Evolutionary conservation across 164 flowering plant species (phyloP).

Genomic region (Stephania yunnanensis): DNA sequence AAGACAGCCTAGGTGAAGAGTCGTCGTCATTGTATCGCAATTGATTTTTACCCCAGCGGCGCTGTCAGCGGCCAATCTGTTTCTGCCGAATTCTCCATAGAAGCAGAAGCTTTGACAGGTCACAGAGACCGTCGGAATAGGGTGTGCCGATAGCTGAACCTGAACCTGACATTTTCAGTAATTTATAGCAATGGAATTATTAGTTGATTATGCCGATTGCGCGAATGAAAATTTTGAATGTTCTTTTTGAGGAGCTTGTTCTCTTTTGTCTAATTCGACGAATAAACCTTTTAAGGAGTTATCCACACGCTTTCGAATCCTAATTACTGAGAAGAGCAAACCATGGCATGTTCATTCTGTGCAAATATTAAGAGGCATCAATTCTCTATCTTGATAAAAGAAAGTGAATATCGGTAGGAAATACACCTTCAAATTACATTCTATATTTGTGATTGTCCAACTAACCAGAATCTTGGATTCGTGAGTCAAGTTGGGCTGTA

Average conservation of each 20-base stretch:
- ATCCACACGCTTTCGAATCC: no score
- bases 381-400: neutral
- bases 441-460: no score
- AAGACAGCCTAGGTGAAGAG: slow-evolving; percentile 44
- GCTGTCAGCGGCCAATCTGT: neutral
- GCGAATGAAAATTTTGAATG: slow-evolving; percentile 1
- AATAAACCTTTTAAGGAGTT: no score
- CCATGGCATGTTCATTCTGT: no score
- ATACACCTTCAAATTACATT: no score
- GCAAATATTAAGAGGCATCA: neutral
- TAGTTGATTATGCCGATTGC: neutral
- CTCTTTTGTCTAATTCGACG: neutral
- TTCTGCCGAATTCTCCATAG: neutral
- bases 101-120: neutral
- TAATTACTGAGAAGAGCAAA: no score
- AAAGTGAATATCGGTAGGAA: neutral
- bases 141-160: neutral
- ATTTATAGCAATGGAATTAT: neutral
- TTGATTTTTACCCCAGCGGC: neutral
- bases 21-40: neutral
- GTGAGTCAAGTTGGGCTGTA: neutral
- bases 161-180: neutral
- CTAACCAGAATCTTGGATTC: neutral
- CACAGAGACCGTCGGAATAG: neutral
- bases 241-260: neutral